Evolutionary conservation across 1,139 yeast species (phyloP).

Genomic region (Martiniozyma asiatica): DNA sequence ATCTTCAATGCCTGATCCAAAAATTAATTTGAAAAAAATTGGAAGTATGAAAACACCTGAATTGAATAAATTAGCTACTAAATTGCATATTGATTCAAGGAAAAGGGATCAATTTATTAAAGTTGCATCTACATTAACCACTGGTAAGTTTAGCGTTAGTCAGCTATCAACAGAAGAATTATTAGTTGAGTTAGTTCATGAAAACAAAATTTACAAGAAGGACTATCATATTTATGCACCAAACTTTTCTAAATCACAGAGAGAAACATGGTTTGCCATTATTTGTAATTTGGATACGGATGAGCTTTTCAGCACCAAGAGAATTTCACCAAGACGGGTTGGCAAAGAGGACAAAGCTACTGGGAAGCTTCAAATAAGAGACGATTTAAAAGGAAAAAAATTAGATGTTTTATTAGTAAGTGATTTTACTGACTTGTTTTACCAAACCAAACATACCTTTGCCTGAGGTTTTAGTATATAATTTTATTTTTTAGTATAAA

Average conservation of each 20-base stretch:
- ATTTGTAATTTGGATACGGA: slow-evolving; percentile 33
- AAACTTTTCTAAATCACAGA: slow-evolving; percentile 78
- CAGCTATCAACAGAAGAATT: slow-evolving; percentile 13
- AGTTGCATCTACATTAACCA: slow-evolving; percentile 36
- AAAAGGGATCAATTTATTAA: slow-evolving; percentile 24
- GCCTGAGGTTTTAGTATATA: too few species aligned
- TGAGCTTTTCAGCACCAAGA: slow-evolving; percentile 48
- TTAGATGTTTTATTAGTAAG: slow-evolving; percentile 42
- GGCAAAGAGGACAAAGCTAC: slow-evolving; percentile 27
- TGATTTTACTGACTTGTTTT: slow-evolving; percentile 53
- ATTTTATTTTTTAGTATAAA: too few species aligned
- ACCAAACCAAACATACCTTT: slow-evolving; percentile 14
- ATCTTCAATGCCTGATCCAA: slow-evolving; percentile 20
- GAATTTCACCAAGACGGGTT: slow-evolving; percentile 47
- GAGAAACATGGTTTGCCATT: slow-evolving; percentile 87
- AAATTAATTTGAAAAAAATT: slow-evolving; percentile 20
- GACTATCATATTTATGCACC: slow-evolving; percentile 67
- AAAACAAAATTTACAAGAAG: slow-evolving; percentile 38
- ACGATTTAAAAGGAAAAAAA: slow-evolving; percentile 32
- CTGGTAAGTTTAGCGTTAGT: slow-evolving; percentile 12
- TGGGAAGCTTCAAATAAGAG: slow-evolving; percentile 41
- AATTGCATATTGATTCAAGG: slow-evolving; percentile 25
- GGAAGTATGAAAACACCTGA: slow-evolving; percentile 23
- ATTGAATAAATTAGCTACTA: slow-evolving; percentile 25
- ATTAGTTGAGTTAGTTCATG: slow-evolving; percentile 42